Percentiles rank a stretch among this genome's conserved stretches.
Conservation (phyloP, 1,284 basidiomycete genomes). For the Stereum hirsutum region DNA sequence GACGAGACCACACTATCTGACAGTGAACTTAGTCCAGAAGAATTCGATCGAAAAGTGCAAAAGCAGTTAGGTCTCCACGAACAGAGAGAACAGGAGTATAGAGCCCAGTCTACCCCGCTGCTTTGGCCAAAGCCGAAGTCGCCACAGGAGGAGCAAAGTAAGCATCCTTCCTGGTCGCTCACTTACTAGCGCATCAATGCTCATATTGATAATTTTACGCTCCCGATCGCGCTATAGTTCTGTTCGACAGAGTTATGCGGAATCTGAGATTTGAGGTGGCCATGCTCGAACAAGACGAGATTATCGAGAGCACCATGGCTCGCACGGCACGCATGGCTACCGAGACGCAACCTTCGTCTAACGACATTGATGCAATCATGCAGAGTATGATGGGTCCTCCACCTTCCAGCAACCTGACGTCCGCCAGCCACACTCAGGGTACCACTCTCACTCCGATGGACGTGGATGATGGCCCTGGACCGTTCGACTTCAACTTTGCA, state of each 20-base stretch:
- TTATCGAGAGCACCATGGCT: conserved; percentile 51
- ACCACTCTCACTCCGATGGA: too few species aligned
- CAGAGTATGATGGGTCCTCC: conserved; percentile 38
- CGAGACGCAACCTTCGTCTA: conserved; percentile 41
- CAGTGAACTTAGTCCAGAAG: conserved; percentile 36
- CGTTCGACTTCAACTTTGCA: too few species aligned
- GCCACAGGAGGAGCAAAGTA: conserved; percentile 11
- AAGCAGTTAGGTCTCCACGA: conserved; percentile 32
- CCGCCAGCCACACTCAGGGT: too few species aligned
- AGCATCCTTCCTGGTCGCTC: background rate
- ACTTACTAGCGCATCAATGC: too few species aligned
- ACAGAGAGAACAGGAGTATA: conserved; percentile 34
- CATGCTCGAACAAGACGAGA: conserved; percentile 54
- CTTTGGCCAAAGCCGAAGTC: conserved; percentile 17
- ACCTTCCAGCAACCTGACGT: too few species aligned
- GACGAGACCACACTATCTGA: conserved; percentile 56
- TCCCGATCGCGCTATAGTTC: conserved; percentile 9
- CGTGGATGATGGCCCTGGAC: too few species aligned
- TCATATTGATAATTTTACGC: background rate
- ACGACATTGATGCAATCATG: conserved; percentile 56
- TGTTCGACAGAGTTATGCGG: conserved; percentile 39
- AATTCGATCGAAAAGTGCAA: conserved; percentile 44
- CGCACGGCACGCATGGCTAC: conserved; percentile 43
- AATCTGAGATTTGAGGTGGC: conserved; percentile 43
- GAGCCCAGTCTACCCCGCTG: conserved; percentile 31